Base-by-base conservation (phyloP, 2,329 filamentous ascomycete species). In the Stagonosporopsis cucurbitacearum region DNA sequence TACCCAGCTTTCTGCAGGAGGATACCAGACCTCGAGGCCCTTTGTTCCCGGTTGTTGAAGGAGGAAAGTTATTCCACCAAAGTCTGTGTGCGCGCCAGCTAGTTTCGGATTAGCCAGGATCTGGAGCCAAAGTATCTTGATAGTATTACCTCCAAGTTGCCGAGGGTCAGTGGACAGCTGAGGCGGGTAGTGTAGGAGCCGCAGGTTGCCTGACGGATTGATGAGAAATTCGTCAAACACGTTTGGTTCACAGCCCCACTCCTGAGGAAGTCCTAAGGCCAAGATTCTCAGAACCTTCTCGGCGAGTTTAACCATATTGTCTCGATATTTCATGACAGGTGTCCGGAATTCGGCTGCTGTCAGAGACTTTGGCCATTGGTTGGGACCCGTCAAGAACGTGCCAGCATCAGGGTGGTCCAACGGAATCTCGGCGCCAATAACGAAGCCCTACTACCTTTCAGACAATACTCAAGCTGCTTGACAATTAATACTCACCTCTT, bases 81-180 rank as follows among this genome's bases (percentile, higher is more conserved):
- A 63, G 33, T 65, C 62, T 8, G 58, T 63, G 9, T 65, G 60
- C 1, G 53, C 60, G 7, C 60, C 62, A 33, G 48, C 48, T 39
- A n/a, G 11, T 26, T 6, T 4, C 15, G 15, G 1, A 23, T 50
- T 13, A 50, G 48, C 30, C 19, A 23, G 17, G 3, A 6, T 9
- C 4, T 22, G 8, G 19, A 8, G 4, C 13, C 28, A 25, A 2
- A 36, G 20, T 26, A 13, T 13, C 4, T 28, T 20, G n/a, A 25
- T n/a, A 11, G 3, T n/a, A 23, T 44, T 23, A 51, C 49, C 49
- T 51, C 58, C 58, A 12, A 58, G 47, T 42, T 61, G 58, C 2
- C 50, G 50, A 5, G 50, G 51, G 17, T 45, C 51, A 19, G 48
- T 50, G 4, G 33, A 41, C 4, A n/a, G 25, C 17, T 39, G 52